Evolutionary conservation across 2,329 filamentous ascomycete species (phyloP).

Genomic region (Botrytis porri): DNA sequence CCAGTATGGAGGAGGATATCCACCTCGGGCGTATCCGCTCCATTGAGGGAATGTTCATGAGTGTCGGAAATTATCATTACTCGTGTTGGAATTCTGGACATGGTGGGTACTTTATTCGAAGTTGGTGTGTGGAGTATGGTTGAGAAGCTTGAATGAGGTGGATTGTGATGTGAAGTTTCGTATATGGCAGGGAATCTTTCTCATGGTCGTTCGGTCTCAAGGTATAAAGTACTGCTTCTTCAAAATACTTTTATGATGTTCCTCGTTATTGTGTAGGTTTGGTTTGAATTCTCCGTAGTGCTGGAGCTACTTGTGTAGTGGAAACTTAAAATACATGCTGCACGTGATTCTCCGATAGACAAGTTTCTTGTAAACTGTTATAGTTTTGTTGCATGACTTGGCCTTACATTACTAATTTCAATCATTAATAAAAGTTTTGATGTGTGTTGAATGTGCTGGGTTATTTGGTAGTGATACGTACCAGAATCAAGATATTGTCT

Average conservation of each 20-base stretch:
- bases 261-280: not conserved
- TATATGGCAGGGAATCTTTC: not conserved
- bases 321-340: not conserved
- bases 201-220: not conserved
- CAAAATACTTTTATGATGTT: not conserved
- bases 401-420: fast-evolving
- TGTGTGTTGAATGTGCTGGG: not conserved
- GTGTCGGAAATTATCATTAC: conserved; percentile 33
- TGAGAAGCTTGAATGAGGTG: not conserved
- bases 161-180: not conserved
- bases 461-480: not conserved
- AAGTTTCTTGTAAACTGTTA: not conserved
- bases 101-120: conserved; percentile 16
- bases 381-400: not conserved
- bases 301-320: not conserved
- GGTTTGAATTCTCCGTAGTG: not conserved
- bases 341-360: not conserved
- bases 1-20: conserved; percentile 43
- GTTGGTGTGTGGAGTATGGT: not conserved
- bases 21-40: conserved; percentile 26
- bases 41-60: conserved; percentile 27
- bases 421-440: not conserved
- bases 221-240: not conserved
- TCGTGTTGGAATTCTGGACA: conserved; percentile 22
- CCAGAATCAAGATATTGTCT: not conserved